Evolutionary conservation across 176 grass and related monocot species (phyloP).

Genomic region (Paspalum notatum): DNA sequence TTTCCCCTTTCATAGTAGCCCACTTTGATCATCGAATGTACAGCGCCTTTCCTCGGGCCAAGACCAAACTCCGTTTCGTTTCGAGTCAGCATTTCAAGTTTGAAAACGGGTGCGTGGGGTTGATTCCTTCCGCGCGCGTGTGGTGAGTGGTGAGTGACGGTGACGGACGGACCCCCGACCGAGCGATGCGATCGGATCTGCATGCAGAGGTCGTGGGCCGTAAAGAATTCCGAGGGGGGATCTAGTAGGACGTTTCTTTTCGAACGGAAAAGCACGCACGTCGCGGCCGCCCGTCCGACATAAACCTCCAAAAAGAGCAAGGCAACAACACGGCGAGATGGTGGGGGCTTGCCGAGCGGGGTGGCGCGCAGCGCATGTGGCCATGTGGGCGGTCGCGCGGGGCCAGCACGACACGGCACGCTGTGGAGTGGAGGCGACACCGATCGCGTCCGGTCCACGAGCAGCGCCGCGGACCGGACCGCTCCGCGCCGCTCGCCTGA

Average conservation of each 20-base stretch:
- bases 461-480: too few relatives aligned
- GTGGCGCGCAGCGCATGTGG: neutral
- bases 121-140: neutral
- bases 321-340: neutral
- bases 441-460: neutral
- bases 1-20: neutral
- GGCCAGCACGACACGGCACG: neutral
- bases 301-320: slow-evolving; percentile 21
- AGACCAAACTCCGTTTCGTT: neutral
- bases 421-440: neutral
- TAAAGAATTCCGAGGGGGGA: slow-evolving; percentile 10
- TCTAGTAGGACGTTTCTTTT: slow-evolving; percentile 36
- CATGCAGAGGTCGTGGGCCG: neutral
- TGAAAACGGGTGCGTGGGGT: neutral
- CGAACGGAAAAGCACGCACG: neutral
- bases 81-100: neutral
- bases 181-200: neutral
- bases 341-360: too few relatives aligned
- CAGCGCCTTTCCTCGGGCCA: neutral
- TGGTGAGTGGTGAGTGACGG: too few relatives aligned
- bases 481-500: too few relatives aligned
- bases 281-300: neutral
- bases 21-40: slow-evolving; percentile 9
- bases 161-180: neutral
- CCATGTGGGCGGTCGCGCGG: neutral